These are phyloP conservation scores for Setaria italica DNA, from an alignment of 202 grass and related monocot species.

Conservation along the genomic window DNA sequence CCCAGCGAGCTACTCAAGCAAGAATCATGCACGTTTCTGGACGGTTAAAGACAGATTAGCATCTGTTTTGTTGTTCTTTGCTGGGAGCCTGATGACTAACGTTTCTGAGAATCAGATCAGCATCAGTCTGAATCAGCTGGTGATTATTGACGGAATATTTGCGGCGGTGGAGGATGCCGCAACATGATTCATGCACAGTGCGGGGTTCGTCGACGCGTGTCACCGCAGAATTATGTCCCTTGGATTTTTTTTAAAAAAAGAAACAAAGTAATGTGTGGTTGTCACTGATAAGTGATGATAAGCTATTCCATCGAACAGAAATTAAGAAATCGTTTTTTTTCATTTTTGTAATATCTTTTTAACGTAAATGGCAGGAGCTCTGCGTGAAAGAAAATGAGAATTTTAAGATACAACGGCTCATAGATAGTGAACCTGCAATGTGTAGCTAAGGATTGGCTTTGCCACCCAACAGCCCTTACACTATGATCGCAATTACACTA, in stretches of 20 bases:
- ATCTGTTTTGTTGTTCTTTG: background rate
- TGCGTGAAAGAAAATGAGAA: too few species aligned
- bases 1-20: slow-evolving; percentile 8
- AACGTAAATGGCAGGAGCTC: too few species aligned
- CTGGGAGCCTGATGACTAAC: background rate
- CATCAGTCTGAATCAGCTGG: background rate
- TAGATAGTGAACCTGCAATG: too few species aligned
- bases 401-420: too few species aligned
- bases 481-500: too few species aligned
- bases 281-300: background rate
- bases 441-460: too few species aligned
- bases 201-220: background rate
- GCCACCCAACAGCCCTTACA: too few species aligned
- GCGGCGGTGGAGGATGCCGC: background rate
- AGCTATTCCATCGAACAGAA: too few species aligned
- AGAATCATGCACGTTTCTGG: slow-evolving; percentile 14
- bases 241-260: background rate
- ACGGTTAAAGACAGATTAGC: background rate
- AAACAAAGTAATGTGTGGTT: background rate
- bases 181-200: background rate
- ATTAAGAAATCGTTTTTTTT: background rate
- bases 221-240: background rate
- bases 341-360: too few species aligned
- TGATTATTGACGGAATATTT: background rate
- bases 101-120: background rate